A percentile compares a stretch with the other conserved stretches of the same genome.
These are phyloP conservation scores for Phyllostachys edulis DNA, from an alignment of 176 grass and related monocot genomes.

Conservation along the genomic window DNA sequence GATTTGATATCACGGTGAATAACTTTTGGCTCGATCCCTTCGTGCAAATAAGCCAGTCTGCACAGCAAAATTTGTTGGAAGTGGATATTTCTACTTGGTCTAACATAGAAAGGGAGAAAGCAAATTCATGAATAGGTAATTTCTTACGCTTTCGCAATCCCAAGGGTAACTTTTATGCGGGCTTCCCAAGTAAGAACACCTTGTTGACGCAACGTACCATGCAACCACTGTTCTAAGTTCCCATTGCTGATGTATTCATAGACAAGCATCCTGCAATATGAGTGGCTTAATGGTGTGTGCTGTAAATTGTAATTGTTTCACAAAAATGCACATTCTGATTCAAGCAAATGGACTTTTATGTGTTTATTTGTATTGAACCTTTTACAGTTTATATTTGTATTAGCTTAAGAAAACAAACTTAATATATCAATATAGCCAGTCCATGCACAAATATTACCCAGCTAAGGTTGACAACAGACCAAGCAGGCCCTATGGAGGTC, in stretches of 20 bases:
- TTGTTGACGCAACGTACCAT: slow-evolving; percentile 60
- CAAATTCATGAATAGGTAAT: slow-evolving; percentile 17
- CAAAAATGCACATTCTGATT: background rate
- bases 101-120: slow-evolving; percentile 6
- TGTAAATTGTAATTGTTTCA: background rate
- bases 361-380: background rate
- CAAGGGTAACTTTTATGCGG: slow-evolving; percentile 72
- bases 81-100: background rate
- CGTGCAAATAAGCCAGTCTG: slow-evolving; percentile 87
- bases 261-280: slow-evolving; percentile 64
- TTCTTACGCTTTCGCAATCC: slow-evolving; percentile 77
- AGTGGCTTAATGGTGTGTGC: background rate
- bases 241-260: slow-evolving; percentile 87
- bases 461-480: background rate
- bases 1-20: slow-evolving; percentile 88
- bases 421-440: background rate
- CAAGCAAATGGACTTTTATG: background rate
- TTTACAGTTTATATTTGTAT: background rate
- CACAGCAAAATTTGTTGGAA: slow-evolving; percentile 1
- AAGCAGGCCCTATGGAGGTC: background rate
- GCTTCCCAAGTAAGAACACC: slow-evolving; percentile 80
- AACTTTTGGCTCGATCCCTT: slow-evolving; percentile 88
- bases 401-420: background rate
- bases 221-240: slow-evolving; percentile 91
- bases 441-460: background rate